A percentile compares a stretch with the other conserved stretches of the same genome.
These are phyloP conservation scores for Pholiota microspora DNA, from an alignment of 768 basidiomycete genomes.

Conservation along the genomic window DNA sequence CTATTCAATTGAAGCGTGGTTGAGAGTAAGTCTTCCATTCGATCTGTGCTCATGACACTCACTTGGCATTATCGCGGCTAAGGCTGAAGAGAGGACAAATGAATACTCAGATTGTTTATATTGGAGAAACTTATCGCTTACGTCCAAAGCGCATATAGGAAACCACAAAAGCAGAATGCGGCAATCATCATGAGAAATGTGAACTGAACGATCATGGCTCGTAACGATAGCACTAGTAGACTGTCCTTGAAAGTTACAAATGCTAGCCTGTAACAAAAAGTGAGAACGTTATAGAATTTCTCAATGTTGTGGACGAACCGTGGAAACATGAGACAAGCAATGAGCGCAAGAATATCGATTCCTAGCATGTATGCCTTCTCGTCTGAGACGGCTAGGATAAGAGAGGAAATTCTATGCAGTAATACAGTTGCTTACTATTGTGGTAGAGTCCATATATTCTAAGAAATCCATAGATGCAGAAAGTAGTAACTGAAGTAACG, in stretches of 20 bases:
- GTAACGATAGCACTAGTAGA: constrained; percentile 75
- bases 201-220: constrained; percentile 95
- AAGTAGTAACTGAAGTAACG: constrained; percentile 63
- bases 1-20: constrained; percentile 12
- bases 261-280: constrained; percentile 49
- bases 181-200: constrained; percentile 80
- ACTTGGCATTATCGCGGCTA: constrained; percentile 60
- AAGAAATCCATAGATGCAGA: constrained; percentile 70
- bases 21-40: too few species aligned
- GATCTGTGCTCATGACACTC: constrained; percentile 21
- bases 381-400: constrained; percentile 34
- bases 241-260: constrained; percentile 88
- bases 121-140: constrained; percentile 42
- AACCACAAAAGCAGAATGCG: constrained; percentile 88
- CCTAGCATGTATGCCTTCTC: constrained; percentile 69
- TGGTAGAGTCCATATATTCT: constrained; percentile 78
- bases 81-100: constrained; percentile 39
- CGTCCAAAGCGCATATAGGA: constrained; percentile 93
- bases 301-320: constrained; percentile 39
- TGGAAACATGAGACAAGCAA: constrained; percentile 89
- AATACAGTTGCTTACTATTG: constrained; percentile 43
- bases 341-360: constrained; percentile 82
- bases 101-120: neutral
- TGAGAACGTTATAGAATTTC: neutral
- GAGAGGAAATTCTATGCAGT: neutral